These are phyloP conservation scores for Kodamaea lidongshanica DNA, from an alignment of 805 yeast species.

Conservation along the genomic window DNA sequence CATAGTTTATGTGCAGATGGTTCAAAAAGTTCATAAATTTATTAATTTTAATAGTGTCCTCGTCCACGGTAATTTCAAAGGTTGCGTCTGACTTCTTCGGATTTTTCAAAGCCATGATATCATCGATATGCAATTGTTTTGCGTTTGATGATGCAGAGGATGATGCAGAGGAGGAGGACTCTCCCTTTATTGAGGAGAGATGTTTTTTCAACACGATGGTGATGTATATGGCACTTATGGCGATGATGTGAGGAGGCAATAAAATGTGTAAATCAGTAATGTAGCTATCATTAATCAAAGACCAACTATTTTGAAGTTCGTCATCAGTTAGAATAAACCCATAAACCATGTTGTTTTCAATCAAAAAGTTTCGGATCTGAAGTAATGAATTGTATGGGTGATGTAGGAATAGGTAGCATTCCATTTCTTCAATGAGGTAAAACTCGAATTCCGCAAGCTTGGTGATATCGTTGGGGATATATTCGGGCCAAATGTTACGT, in stretches of 20 bases:
- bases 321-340: constrained; percentile 44
- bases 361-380: constrained; percentile 43
- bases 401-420: constrained; percentile 62
- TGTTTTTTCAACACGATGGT: constrained; percentile 55
- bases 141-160: constrained; percentile 12
- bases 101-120: constrained; percentile 24
- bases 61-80: constrained; percentile 26
- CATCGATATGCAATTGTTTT: constrained; percentile 31
- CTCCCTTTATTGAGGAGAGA: constrained; percentile 16
- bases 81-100: constrained; percentile 8
- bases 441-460: constrained; percentile 94
- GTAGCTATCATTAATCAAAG: constrained; percentile 81
- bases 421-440: constrained; percentile 82
- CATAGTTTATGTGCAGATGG: constrained; percentile 67
- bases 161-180: constrained; percentile 6
- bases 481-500: constrained; percentile 89
- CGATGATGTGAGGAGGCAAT: constrained; percentile 85
- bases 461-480: constrained; percentile 83
- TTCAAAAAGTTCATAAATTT: constrained; percentile 63
- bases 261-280: constrained; percentile 79
- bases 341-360: constrained; percentile 20
- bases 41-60: constrained; percentile 43
- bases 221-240: constrained; percentile 74
- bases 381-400: constrained; percentile 67
- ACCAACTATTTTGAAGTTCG: constrained; percentile 84